A percentile compares a stretch with the other conserved stretches of the same genome.
Conservation (phyloP, 2,329 filamentous ascomycete genomes). For the Talaromyces sp. region DNA sequence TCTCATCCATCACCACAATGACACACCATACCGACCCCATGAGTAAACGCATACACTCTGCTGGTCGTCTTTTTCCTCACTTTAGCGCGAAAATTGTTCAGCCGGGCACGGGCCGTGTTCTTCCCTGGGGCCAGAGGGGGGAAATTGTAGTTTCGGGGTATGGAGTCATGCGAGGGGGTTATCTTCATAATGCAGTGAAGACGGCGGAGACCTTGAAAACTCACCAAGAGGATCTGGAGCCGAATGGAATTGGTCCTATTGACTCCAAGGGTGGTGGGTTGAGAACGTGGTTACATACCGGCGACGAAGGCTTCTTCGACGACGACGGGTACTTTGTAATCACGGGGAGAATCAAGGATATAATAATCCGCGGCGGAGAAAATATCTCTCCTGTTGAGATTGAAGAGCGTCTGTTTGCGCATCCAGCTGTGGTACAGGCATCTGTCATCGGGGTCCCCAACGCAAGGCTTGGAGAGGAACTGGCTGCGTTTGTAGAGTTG, state of each 20-base stretch:
- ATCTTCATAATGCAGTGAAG: not conserved
- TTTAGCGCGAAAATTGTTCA: not conserved
- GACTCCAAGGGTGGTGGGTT: not conserved
- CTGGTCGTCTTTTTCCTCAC: not conserved
- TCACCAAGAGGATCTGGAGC: not conserved
- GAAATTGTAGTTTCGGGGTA: not conserved
- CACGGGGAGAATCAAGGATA: conserved; percentile 69
- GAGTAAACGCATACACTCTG: not conserved
- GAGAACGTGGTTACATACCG: not conserved
- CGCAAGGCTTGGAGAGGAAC: not conserved
- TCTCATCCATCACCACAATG: not conserved
- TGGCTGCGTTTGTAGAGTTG: not conserved
- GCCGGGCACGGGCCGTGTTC: not conserved
- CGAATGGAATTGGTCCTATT: not conserved
- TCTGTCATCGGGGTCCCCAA: not conserved
- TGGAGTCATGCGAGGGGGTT: not conserved
- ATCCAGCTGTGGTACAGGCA: conserved; percentile 47
- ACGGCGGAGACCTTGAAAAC: not conserved
- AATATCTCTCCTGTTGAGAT: conserved; percentile 67
- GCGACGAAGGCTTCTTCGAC: conserved; percentile 46
- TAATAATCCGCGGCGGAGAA: conserved; percentile 67
- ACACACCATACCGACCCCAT: not conserved
- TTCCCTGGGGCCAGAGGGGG: not conserved
- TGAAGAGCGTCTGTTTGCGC: conserved; percentile 59
- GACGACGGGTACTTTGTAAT: conserved; percentile 60